A percentile compares a stretch with the other conserved stretches of the same genome.
phyloP scores from a whole-genome alignment of 2,329 filamentous ascomycete species.

The Trematosphaeria pertusa region DNA sequence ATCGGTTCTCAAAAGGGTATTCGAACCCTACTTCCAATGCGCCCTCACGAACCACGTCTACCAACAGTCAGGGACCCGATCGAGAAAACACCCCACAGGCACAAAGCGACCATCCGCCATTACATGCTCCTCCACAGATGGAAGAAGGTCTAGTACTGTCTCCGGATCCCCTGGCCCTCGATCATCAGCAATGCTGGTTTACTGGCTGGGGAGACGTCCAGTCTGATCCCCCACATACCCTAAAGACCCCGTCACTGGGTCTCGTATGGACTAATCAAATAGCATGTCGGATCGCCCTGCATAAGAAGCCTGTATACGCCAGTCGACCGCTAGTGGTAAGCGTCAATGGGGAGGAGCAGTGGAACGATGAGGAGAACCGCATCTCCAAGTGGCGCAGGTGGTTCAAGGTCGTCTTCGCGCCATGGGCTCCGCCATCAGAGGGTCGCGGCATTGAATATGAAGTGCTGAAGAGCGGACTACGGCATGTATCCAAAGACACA shows the following conservation, averaged over 20 bases:
- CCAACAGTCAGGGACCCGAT: constrained; percentile 33
- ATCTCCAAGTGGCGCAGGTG: constrained; percentile 72
- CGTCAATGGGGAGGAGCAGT: constrained; percentile 44
- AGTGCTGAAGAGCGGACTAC: constrained; percentile 55
- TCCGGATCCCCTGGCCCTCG: constrained; percentile 70
- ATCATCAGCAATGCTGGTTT: constrained; percentile 94
- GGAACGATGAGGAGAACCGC: constrained; percentile 50
- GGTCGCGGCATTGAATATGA: constrained; percentile 72
- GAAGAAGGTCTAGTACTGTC: constrained; percentile 44
- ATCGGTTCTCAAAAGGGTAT: constrained; percentile 69
- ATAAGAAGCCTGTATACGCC: constrained; percentile 69
- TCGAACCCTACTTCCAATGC: constrained; percentile 29
- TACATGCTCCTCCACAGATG: constrained; percentile 19
- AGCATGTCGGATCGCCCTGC: constrained; percentile 78
- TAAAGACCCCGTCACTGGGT: constrained; percentile 87
- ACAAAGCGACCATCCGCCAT: constrained; percentile 5
- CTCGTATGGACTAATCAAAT: constrained; percentile 93
- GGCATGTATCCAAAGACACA: constrained; percentile 26
- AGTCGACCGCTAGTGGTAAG: constrained; percentile 34
- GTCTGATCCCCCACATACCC: constrained; percentile 31
- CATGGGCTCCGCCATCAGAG: constrained; percentile 68
- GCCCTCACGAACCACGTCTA: constrained; percentile 35
- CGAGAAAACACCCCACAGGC: constrained; percentile 25
- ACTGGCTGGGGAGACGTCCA: constrained; percentile 85
- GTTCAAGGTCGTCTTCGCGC: constrained; percentile 89